Evolutionary conservation across 164 flowering plant genomes (phyloP).

Genomic region (Umbellularia californica): DNA sequence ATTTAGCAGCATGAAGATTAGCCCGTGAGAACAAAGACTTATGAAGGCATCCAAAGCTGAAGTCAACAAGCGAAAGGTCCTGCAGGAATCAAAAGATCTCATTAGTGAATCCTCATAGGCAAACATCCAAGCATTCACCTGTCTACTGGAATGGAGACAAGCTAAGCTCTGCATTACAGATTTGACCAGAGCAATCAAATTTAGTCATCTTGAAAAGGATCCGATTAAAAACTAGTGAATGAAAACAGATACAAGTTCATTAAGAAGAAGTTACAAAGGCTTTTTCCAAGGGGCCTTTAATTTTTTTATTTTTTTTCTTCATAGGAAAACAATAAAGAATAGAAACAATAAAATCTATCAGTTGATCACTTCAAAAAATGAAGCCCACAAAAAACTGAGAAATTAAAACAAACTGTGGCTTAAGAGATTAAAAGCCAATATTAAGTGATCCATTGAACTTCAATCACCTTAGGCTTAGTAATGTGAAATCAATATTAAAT

Average conservation of each 20-base stretch:
- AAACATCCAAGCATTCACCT: background rate
- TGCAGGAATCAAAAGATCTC: slow-evolving; percentile 24
- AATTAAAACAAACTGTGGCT: no score
- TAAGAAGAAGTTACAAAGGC: background rate
- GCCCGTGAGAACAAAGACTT: slow-evolving; percentile 86
- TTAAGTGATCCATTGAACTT: no score
- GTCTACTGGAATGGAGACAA: background rate
- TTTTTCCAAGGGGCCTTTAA: no score
- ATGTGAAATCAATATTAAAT: no score
- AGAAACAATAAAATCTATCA: no score
- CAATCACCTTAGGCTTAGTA: no score
- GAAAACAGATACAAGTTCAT: background rate
- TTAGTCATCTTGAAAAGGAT: background rate
- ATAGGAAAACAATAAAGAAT: no score
- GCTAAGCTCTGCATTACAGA: background rate
- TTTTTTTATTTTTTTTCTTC: no score
- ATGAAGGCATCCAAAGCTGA: slow-evolving; percentile 77
- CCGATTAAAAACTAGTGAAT: background rate
- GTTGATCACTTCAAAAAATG: no score
- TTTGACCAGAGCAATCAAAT: background rate
- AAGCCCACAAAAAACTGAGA: no score
- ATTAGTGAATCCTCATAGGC: background rate
- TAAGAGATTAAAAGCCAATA: no score
- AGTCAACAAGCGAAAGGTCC: slow-evolving; percentile 90
- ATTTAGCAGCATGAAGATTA: slow-evolving; percentile 87